phyloP scores from a whole-genome alignment of 768 basidiomycete genomes.

The Boletus insuetus region DNA sequence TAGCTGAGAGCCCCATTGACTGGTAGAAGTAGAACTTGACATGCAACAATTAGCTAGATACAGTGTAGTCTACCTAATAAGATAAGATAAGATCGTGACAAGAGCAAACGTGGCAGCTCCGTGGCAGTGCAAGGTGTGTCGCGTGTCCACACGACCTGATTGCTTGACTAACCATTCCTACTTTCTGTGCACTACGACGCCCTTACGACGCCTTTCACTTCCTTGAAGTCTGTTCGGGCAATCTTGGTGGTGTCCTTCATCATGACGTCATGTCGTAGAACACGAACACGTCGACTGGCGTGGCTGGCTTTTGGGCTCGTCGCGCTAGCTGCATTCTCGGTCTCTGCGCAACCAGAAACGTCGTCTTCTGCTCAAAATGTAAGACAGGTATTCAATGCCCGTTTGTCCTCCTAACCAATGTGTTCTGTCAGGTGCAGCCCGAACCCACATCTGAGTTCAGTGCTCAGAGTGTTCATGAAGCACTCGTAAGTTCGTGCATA shows the following conservation, averaged over 20 bases:
- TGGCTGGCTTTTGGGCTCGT: slow-evolving; percentile 64
- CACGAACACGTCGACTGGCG: slow-evolving; percentile 41
- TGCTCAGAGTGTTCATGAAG: slow-evolving; percentile 7
- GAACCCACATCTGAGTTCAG: slow-evolving; percentile 6
- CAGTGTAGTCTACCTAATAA: background rate
- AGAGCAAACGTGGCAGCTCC: slow-evolving; percentile 14
- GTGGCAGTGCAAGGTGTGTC: slow-evolving; percentile 14
- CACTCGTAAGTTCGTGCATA: slow-evolving; percentile 8
- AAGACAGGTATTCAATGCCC: background rate
- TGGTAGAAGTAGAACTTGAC: too few relatives aligned
- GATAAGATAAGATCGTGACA: slow-evolving; percentile 1
- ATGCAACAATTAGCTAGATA: too few relatives aligned
- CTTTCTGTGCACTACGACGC: background rate
- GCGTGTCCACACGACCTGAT: background rate
- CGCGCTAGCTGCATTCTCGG: slow-evolving; percentile 45
- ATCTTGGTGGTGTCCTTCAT: background rate
- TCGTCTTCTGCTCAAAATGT: slow-evolving; percentile 18
- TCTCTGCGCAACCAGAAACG: slow-evolving; percentile 38
- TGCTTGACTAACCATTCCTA: background rate
- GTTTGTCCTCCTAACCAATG: background rate
- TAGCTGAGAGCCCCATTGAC: too few relatives aligned
- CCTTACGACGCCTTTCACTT: background rate
- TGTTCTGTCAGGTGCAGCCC: slow-evolving; percentile 12
- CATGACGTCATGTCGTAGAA: slow-evolving; percentile 22
- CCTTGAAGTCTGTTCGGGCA: background rate